Conservation (phyloP, 2,329 filamentous ascomycete genomes). For the Spiromastix sp. region DNA sequence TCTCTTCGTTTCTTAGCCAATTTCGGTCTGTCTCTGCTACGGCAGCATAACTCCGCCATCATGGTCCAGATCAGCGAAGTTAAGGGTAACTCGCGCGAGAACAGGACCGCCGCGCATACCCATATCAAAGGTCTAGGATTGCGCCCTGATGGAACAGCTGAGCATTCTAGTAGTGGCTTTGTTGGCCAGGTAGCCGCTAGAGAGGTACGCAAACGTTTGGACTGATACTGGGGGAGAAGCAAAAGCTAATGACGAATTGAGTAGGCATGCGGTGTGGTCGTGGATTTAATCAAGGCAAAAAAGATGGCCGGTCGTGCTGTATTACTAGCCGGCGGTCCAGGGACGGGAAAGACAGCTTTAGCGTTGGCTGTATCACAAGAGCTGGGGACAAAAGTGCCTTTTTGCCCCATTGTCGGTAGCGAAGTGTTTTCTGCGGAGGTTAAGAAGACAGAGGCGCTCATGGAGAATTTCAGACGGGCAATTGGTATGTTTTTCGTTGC, state of each 20-base stretch:
- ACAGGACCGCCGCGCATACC: slow-evolving; percentile 90
- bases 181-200: slow-evolving; percentile 79
- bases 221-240: background rate
- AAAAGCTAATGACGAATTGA: too few relatives aligned
- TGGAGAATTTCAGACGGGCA: slow-evolving; percentile 97
- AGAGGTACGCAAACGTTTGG: slow-evolving; percentile 74
- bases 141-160: slow-evolving; percentile 74
- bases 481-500: slow-evolving; percentile 52
- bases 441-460: slow-evolving; percentile 97
- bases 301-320: slow-evolving; percentile 97
- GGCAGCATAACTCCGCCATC: too few relatives aligned
- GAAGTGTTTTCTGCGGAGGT: slow-evolving; percentile 97
- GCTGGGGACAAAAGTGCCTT: slow-evolving; percentile 93
- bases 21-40: too few relatives aligned
- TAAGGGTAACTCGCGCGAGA: slow-evolving; percentile 88
- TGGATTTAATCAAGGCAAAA: slow-evolving; percentile 89
- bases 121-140: slow-evolving; percentile 95
- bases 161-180: slow-evolving; percentile 70
- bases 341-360: slow-evolving; percentile 93
- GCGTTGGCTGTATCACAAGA: slow-evolving; percentile 94
- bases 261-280: slow-evolving; percentile 90
- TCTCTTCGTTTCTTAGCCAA: too few relatives aligned
- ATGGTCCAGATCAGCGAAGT: slow-evolving; percentile 93
- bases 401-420: slow-evolving; percentile 95
- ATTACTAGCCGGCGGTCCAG: slow-evolving; percentile 83